Evolutionary conservation across 495 filamentous ascomycete genomes (phyloP).

Genomic region (Lasiosphaeria ovina): DNA sequence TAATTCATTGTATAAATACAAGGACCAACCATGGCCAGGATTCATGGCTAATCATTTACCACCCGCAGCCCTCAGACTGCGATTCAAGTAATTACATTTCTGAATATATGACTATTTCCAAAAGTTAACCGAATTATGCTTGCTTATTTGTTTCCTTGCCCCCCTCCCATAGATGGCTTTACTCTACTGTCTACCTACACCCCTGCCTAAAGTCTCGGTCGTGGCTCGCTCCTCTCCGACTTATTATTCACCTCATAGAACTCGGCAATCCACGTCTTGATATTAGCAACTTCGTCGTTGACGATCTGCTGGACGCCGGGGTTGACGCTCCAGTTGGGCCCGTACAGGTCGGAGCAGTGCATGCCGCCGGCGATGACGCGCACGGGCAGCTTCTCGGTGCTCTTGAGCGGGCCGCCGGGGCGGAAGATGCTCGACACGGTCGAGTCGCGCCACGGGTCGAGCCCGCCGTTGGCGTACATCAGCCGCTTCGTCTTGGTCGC

Average conservation of each 20-base stretch:
- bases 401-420: constrained; percentile 40
- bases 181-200: too few species aligned
- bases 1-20: too few species aligned
- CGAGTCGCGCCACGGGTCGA: constrained; percentile 44
- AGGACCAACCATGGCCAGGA: too few species aligned
- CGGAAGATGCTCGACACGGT: constrained; percentile 39
- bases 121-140: too few species aligned
- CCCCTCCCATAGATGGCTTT: too few species aligned
- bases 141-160: too few species aligned
- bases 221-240: neutral
- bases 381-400: constrained; percentile 34
- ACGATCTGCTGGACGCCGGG: constrained; percentile 32
- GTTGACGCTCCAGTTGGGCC: constrained; percentile 48
- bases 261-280: constrained; percentile 42
- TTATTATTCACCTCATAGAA: constrained; percentile 37
- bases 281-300: constrained; percentile 32
- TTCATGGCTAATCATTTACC: too few species aligned
- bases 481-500: constrained; percentile 53
- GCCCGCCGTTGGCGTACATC: constrained; percentile 58
- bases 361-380: constrained; percentile 35
- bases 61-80: too few species aligned
- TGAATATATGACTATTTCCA: too few species aligned
- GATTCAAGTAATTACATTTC: too few species aligned
- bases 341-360: constrained; percentile 47
- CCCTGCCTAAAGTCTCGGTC: neutral